phyloP scores from a whole-genome alignment of 139 green algal genomes.

The Chlorella sp. region DNA sequence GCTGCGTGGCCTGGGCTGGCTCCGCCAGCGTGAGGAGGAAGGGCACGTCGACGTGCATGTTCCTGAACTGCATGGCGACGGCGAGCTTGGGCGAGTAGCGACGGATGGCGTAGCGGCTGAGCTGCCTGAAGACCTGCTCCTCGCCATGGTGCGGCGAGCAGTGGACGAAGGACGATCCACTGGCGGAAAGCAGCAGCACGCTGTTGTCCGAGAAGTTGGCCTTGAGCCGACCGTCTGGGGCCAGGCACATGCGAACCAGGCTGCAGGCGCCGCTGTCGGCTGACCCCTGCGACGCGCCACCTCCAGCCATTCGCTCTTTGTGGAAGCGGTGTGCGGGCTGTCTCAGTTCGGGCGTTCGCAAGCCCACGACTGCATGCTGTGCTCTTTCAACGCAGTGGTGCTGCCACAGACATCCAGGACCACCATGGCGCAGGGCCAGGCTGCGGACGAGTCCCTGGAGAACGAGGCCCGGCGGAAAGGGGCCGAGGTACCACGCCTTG shows the following conservation, averaged over 20 bases:
- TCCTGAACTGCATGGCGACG: constrained; percentile 52
- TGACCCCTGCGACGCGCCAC: no score
- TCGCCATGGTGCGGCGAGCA: not conserved
- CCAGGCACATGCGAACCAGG: constrained; percentile 3
- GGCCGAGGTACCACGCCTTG: no score
- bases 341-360: no score
- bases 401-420: no score
- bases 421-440: no score
- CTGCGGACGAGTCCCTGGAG: no score
- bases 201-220: constrained; percentile 53
- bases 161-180: constrained; percentile 38
- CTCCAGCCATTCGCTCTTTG: no score
- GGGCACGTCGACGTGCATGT: constrained; percentile 42
- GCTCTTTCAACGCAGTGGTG: no score
- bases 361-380: no score
- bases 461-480: no score
- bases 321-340: no score
- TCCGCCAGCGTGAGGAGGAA: constrained; percentile 24
- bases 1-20: not conserved
- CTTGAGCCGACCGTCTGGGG: constrained; percentile 41
- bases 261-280: no score
- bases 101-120: constrained; percentile 46
- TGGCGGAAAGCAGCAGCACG: constrained; percentile 39
- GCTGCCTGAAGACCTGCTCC: not conserved
- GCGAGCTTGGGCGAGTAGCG: constrained; percentile 26